phyloP scores from a whole-genome alignment of 345 rosid species.

The Eucalyptus regnans region DNA sequence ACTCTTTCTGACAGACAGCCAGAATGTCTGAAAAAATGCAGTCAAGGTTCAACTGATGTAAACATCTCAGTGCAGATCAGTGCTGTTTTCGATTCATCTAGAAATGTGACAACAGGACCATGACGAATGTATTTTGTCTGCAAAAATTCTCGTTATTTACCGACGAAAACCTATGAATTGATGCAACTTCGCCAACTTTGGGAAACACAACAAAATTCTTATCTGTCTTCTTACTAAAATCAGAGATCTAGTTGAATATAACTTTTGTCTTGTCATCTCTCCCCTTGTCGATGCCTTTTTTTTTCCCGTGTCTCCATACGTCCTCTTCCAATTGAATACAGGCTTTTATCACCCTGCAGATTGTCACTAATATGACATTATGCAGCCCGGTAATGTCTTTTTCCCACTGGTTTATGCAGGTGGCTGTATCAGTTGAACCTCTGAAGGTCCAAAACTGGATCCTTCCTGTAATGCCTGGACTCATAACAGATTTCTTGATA shows the following conservation, averaged over 20 bases:
- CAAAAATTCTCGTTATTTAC: background rate
- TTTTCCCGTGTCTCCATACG: background rate
- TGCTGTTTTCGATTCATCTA: background rate
- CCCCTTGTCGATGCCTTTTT: background rate
- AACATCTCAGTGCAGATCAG: background rate
- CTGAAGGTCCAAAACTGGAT: slow-evolving; percentile 90
- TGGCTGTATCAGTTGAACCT: slow-evolving; percentile 59
- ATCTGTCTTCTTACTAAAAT: background rate
- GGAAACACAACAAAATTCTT: background rate
- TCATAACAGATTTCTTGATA: slow-evolving; percentile 71
- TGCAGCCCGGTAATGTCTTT: background rate
- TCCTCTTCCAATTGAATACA: background rate
- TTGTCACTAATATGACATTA: background rate
- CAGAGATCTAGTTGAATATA: background rate
- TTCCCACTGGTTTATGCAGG: slow-evolving; percentile 14
- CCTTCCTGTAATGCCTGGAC: slow-evolving; percentile 90
- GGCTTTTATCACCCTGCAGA: background rate
- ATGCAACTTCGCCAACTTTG: background rate
- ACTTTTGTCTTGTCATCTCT: background rate
- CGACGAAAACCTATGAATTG: background rate
- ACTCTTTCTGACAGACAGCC: too few relatives aligned
- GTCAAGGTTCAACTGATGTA: background rate
- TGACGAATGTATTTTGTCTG: background rate
- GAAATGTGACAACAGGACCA: background rate
- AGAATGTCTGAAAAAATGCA: too few relatives aligned